These are phyloP conservation scores for Myxozyma sirexii DNA, from an alignment of 805 yeast genomes.

Conservation along the genomic window DNA sequence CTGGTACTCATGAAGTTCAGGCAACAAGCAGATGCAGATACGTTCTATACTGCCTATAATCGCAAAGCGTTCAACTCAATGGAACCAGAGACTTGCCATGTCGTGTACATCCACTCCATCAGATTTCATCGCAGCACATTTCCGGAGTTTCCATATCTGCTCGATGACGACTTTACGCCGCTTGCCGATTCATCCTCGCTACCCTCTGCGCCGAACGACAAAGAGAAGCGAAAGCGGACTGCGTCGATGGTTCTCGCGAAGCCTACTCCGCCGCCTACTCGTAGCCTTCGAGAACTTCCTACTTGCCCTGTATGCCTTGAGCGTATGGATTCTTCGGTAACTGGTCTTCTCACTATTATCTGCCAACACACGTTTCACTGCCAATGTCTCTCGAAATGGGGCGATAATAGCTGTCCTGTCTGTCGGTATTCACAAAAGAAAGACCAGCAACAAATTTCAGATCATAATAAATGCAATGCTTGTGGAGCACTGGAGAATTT, in stretches of 20 bases:
- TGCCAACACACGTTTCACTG: slow-evolving; percentile 95
- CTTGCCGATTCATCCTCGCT: slow-evolving; percentile 6
- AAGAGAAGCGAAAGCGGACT: slow-evolving; percentile 7
- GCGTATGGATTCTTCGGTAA: slow-evolving; percentile 75
- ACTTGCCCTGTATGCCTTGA: slow-evolving; percentile 93
- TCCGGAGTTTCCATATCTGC: slow-evolving; percentile 62
- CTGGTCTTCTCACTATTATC: slow-evolving; percentile 84
- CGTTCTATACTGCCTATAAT: slow-evolving; percentile 65
- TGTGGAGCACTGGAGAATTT: slow-evolving; percentile 66
- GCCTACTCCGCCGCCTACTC: slow-evolving; percentile 38
- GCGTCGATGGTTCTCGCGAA: slow-evolving; percentile 19
- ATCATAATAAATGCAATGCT: slow-evolving; percentile 48
- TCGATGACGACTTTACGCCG: slow-evolving; percentile 72
- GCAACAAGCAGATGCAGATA: slow-evolving; percentile 56
- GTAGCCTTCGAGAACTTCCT: slow-evolving; percentile 63
- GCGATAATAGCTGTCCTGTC: slow-evolving; percentile 79
- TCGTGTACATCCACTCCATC: slow-evolving; percentile 66
- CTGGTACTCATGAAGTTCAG: slow-evolving; percentile 78
- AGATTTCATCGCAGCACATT: slow-evolving; percentile 43
- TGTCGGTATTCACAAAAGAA: slow-evolving; percentile 70
- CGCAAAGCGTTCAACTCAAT: slow-evolving; percentile 79
- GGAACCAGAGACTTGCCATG: slow-evolving; percentile 87
- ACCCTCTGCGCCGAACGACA: neutral
- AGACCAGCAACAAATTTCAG: slow-evolving; percentile 25
- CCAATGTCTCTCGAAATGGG: slow-evolving; percentile 84